Base-by-base conservation (phyloP, 371 early-diverging fungal genomes). In the Conidiobolus incongruus region DNA sequence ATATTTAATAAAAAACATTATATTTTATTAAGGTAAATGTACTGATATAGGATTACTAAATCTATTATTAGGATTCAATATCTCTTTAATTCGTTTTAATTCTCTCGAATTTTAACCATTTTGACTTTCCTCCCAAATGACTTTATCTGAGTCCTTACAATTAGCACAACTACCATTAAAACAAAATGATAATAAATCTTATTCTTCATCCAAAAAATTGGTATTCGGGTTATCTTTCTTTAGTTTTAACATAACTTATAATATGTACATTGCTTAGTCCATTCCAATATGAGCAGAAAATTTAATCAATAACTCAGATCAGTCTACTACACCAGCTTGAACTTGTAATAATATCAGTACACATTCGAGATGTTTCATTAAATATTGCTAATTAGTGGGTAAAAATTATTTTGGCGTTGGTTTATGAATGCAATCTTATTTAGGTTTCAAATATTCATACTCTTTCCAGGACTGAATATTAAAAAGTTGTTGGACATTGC, bases 101-200 rank as follows among this genome's bases (percentile, higher is more conserved):
- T 16, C 20, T 15, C 11, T 12, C n/a, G 21, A 20, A 16, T 31
- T 11, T 5, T 15, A 10, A 10, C 34, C 44, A 21, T 43, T 32
- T 11, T 43, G 33, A 6, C 52, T 51, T 4, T 43, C 34, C 19
- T 40, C n/a, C 41, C 41, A 40, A 17, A 26, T 29, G 5, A 2
- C 15, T 4, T 26, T 28, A 16, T 28, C 32, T 16, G 15, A 26
- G 15, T 40, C 41, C 6, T 26, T 10, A 40, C 26, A 40, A 21
- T 40, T 40, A 19, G 26, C 26, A 28, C 26, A 40, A n/a, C n/a
- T 20, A 2, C 30, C 41, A 8, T 10, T 21, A 13, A 31, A 17
- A 10, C 26, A 28, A 7, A 28, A 28, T 16, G 7, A 13, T 19
- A 40, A 19, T 19, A 40, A 31, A n/a, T 28, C 19, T 8, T 40